Evolutionary conservation across 352 stramenopile genomes (phyloP).

Genomic region (Pythium periplocum): DNA sequence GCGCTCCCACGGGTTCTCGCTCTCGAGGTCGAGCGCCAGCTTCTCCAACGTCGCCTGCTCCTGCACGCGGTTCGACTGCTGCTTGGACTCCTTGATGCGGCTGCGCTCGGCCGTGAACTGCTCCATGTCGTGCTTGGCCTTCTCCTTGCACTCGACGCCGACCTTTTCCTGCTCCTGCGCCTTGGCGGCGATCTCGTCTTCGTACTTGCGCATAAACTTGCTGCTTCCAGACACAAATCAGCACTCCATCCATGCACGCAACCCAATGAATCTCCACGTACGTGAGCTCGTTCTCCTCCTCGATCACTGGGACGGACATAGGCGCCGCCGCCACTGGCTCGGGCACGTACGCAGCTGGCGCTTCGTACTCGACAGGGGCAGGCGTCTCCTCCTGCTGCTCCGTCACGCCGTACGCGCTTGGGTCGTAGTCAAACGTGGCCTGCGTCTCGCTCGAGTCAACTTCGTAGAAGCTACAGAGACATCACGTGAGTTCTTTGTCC

Average conservation of each 20-base stretch:
- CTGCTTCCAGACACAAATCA: slow-evolving; percentile 10
- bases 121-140: slow-evolving; percentile 59
- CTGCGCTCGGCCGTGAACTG: slow-evolving; percentile 84
- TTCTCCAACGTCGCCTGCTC: slow-evolving; percentile 94
- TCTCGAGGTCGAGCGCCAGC: slow-evolving; percentile 92
- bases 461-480: slow-evolving; percentile 49
- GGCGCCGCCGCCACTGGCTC: slow-evolving; percentile 11
- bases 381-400: slow-evolving; percentile 23
- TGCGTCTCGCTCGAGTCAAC: slow-evolving; percentile 31
- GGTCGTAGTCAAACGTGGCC: slow-evolving; percentile 20
- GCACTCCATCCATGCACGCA: background rate
- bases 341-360: slow-evolving; percentile 1
- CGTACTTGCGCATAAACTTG: slow-evolving; percentile 70
- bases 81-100: slow-evolving; percentile 86
- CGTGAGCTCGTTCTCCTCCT: slow-evolving; percentile 74
- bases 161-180: slow-evolving; percentile 70
- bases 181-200: slow-evolving; percentile 63
- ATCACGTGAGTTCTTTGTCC: background rate
- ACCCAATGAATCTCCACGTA: slow-evolving; percentile 21
- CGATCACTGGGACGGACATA: slow-evolving; percentile 35
- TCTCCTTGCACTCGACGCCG: slow-evolving; percentile 60
- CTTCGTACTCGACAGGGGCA: background rate
- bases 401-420: slow-evolving; percentile 9
- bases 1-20: slow-evolving; percentile 92
- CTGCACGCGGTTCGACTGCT: slow-evolving; percentile 90